Evolutionary conservation across 2,329 filamentous ascomycete species (phyloP), one percentile per base, ranked within the genome.

Genomic region (Ophiostoma fasciatum): DNA sequence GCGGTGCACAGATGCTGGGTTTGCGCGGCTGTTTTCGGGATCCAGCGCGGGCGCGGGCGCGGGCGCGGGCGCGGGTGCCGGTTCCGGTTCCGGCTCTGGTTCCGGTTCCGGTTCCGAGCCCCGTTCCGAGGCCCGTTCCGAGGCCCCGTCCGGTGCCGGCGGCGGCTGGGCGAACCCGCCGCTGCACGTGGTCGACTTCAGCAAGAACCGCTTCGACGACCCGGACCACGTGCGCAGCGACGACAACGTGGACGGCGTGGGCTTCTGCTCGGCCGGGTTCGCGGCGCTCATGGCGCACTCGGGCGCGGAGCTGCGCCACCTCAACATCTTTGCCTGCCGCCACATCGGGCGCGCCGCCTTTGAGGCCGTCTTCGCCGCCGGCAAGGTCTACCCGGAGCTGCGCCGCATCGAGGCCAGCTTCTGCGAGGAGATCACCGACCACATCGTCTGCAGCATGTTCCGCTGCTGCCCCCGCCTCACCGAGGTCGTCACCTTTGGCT

Each of bases 251-350:
- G 60, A 74, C 38, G 64, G 68, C 18, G 59, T 88, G 30, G 88
- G 87, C 2, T 65, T 94, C 22, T 83, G 78, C 35, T 78, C 75
- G 1, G 58, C 68, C 6, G 85, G 81, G 0, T 88, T 96, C 59
- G 62, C 68, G 44, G 82, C 83, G 0, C 58, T 94, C 29, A 94
- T 94, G 82, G 59, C 62, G 1, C 88, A 94, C 51, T 94, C 85
- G 0, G 82, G 82, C 4, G 51, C 58, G 1, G 63, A 58, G 10
- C 57, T 96, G 2, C 64, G 66, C 40, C 61, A 68, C 28, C 62
- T 96, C 23, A 82, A 92, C 49, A 63, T 94, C n/a, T 72, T 82
- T 12, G 82, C 79, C 0, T 93, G 84, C 51, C 78, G 88, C 4
- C 80, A 94, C 52, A 87, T 96, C 43, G 68, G 73, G 2, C 64